Percentiles rank a stretch among this genome's conserved stretches.
Conservation (phyloP, 2,329 filamentous ascomycete species). For the Fusarium coicis region DNA sequence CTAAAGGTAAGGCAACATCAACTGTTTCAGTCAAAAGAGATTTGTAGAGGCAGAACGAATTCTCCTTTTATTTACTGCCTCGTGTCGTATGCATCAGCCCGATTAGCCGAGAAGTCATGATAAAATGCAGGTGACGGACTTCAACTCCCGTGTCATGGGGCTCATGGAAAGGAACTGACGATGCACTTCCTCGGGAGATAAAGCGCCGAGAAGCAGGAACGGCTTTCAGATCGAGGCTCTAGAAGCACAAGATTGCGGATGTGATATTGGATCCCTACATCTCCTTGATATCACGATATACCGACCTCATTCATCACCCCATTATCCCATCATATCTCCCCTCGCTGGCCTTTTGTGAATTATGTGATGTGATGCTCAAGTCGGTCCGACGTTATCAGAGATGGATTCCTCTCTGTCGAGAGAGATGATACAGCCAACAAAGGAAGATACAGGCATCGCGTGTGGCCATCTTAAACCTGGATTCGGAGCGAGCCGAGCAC, state of each 20-base stretch:
- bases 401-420: slow-evolving; percentile 16
- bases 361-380: neutral
- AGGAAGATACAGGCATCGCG: neutral
- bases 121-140: slow-evolving; percentile 1
- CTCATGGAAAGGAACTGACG: neutral
- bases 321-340: neutral
- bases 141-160: slow-evolving; percentile 7
- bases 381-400: neutral
- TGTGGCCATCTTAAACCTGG: slow-evolving; percentile 1
- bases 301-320: neutral
- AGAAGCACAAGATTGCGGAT: neutral
- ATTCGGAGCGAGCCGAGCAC: neutral
- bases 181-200: slow-evolving; percentile 14
- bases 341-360: neutral
- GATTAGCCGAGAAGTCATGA: neutral
- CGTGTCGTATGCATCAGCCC: neutral
- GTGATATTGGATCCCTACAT: slow-evolving; percentile 7
- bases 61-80: neutral
- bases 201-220: slow-evolving; percentile 4
- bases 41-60: neutral
- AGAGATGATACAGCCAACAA: neutral
- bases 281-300: neutral
- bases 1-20: neutral
- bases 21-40: neutral
- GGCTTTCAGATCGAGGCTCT: neutral